Conservation (phyloP, 176 grass and related monocot species). For the Aechmea fasciata region DNA sequence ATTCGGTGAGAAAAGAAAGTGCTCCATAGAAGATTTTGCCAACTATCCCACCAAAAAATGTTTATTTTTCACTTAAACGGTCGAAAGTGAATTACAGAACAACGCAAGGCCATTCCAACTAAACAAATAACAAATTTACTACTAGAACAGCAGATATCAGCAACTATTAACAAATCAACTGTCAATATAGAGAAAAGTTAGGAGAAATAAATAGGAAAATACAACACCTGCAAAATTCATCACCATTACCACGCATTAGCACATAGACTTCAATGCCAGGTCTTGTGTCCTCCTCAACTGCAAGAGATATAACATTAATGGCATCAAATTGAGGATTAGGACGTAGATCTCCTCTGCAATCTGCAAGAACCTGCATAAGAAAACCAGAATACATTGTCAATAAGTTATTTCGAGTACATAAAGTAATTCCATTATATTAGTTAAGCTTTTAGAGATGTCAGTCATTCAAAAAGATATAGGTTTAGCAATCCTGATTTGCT, state of each 20-base stretch:
- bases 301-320: conserved; percentile 71
- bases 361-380: conserved; percentile 48
- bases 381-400: not conserved
- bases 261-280: conserved; percentile 40
- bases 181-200: conserved; percentile 6
- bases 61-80: no score
- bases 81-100: no score
- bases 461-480: not conserved
- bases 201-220: conserved; percentile 10
- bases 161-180: conserved; percentile 6
- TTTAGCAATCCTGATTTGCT: not conserved
- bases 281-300: conserved; percentile 49
- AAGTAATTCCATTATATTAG: not conserved
- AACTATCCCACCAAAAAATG: no score
- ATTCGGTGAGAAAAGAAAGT: no score
- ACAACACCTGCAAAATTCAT: conserved; percentile 42
- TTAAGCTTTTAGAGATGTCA: not conserved
- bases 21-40: no score
- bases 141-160: conserved; percentile 4
- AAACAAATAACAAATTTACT: no score
- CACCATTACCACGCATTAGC: conserved; percentile 43
- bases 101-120: no score
- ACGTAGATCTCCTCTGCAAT: conserved; percentile 66
- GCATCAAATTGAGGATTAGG: conserved; percentile 79
- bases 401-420: not conserved